Base-by-base conservation (phyloP, 768 basidiomycete genomes). In the Fistulinella prunicolor region DNA sequence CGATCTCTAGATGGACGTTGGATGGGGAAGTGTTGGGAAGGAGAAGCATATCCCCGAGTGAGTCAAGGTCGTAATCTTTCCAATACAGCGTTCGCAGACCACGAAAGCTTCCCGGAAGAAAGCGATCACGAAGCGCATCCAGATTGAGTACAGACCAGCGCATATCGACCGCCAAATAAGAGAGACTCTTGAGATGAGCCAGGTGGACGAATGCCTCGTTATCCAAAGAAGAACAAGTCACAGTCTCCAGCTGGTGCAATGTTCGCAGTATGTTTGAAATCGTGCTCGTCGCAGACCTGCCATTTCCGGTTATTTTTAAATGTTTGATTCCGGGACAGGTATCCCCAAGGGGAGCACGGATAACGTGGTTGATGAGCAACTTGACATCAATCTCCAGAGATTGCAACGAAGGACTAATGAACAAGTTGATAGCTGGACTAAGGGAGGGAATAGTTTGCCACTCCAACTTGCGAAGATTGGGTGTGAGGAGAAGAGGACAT, bases 351-450 rank as follows among this genome's bases (percentile, higher is more conserved):
- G 54, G 48, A 1, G 41, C 26, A 9, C 22, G 52, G 21, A 60
- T 39, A 12, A 40, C 29, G 12, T 14, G 46, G 8, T 50, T 26
- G 32, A 51, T 35, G 44, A 61, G 17, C 6, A 60, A 12, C 42
- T 53, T 60, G n/a, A 46, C 61, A 29, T 63, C 57, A 13, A 62
- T 50, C 35, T 59, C 60, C 32, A 62, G 48, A 28, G 60, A 62
- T 0, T 42, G 41, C 20, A 61, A 47, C 14, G 57, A 52, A 37
- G 57, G 55, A 20, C 49, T 13, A 42, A 62, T 43, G n/a, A 62
- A 57, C 26, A 60, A 50, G n/a, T 60, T 63, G 49, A 62, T 51
- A 2, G 34, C 49, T 0, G 47, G 28, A 26, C 23, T 19, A 13
- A 47, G 19, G 1, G 24, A 17, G 5, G 21, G 38, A n/a, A 7